Evolutionary conservation across 1,139 yeast species (phyloP), one percentile per base, ranked within the genome.

Genomic region (Geotrichum cucujoidarum): DNA sequence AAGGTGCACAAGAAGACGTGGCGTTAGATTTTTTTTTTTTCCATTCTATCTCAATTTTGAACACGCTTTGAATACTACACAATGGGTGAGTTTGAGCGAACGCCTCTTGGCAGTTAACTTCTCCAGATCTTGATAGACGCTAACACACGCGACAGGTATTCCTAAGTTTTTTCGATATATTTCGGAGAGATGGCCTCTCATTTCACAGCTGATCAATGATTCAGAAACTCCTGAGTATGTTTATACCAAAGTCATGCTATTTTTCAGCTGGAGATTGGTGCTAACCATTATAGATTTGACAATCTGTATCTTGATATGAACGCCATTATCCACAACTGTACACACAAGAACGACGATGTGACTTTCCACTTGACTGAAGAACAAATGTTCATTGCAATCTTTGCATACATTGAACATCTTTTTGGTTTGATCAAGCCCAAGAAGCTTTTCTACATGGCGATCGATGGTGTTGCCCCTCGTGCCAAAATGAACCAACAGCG

Each of bases 401-500:
- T 90, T 71, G 84, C 86, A 44, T 94, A 94, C 62, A 90, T 92
- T 55, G 98, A 94, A 64, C 97, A 92, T 67, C 72, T 94, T 54
- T 92, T 94, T 61, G 83, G 82, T 54, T 80, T 88, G 33, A 89
- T 92, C 57, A 81, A 81, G 62, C 99, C 99, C 5, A 76, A 85
- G 59, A 78, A 88, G 63, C 79, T 86, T 29, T 87, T 94, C 59
- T 90, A 85, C 66, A 90, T 94, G 95, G 97, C 98, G 1, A 95
- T 94, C 45, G 99, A 94, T 71, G 99, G 98, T 53, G 98, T 94
- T 43, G 98, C 98, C 1, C 99, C 99, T 20, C 74, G 98, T 61
- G 98, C 98, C 39, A 92, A 92, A 67, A 90, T 94, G 97, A 94
- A 94, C 67, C 98, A 92, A 67, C 99, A 92, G 68, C 78, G 99